These are phyloP conservation scores for Apiotrichum gracile DNA, from an alignment of 1,284 basidiomycete genomes.

Conservation along the genomic window DNA sequence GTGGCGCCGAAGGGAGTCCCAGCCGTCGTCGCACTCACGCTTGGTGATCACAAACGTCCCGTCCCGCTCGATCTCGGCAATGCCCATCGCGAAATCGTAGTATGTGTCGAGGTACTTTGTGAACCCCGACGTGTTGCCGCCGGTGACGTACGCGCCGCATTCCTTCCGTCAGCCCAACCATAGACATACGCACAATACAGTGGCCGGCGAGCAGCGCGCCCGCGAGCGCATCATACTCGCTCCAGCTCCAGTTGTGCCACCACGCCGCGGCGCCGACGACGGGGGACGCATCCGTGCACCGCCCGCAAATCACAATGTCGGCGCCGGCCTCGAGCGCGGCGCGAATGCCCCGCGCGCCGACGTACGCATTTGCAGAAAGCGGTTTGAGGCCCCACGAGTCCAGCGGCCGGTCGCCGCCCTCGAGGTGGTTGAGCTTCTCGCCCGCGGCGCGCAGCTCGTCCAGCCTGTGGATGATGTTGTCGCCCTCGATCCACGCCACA, in stretches of 20 bases:
- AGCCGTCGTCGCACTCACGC: too few species aligned
- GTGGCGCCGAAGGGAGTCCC: too few species aligned
- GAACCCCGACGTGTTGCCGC: slow-evolving; percentile 28
- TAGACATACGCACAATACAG: too few species aligned
- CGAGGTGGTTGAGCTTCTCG: slow-evolving; percentile 16
- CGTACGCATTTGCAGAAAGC: slow-evolving; percentile 12
- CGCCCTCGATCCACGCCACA: slow-evolving; percentile 16
- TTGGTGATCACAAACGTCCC: slow-evolving; percentile 24
- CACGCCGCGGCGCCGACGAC: slow-evolving; percentile 22
- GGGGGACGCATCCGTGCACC: slow-evolving; percentile 26
- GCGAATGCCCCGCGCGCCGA: slow-evolving; percentile 12
- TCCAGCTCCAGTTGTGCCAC: slow-evolving; percentile 22
- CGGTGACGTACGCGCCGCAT: slow-evolving; percentile 26
- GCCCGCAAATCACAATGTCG: slow-evolving; percentile 27
- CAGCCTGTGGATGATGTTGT: slow-evolving; percentile 10
- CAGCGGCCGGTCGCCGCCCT: slow-evolving; percentile 5
- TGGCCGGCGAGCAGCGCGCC: slow-evolving; percentile 23
- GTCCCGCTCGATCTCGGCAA: slow-evolving; percentile 25
- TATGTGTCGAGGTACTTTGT: slow-evolving; percentile 15
- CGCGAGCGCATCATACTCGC: slow-evolving; percentile 19
- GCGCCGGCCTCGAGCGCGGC: slow-evolving; percentile 19
- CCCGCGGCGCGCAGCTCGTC: slow-evolving; percentile 6
- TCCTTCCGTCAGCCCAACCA: too few species aligned
- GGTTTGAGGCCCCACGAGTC: slow-evolving; percentile 11
- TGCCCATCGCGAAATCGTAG: slow-evolving; percentile 25